Evolutionary conservation across 306 rosid species (phyloP).

Genomic region (Albizia julibrissin): DNA sequence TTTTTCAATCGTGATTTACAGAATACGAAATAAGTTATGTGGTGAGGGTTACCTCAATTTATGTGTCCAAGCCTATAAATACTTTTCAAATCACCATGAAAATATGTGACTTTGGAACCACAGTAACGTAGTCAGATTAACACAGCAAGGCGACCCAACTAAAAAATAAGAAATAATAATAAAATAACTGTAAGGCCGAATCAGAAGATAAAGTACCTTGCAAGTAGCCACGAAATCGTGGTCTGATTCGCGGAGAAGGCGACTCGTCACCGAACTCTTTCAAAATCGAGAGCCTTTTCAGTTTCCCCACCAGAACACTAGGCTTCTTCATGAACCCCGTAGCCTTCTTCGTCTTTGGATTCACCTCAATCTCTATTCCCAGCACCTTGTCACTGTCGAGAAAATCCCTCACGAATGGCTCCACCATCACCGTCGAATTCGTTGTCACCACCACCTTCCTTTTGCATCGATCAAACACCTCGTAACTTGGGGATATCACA

Average conservation of each 20-base stretch:
- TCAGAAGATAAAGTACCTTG: conserved; percentile 59
- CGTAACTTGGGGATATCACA: conserved; percentile 84
- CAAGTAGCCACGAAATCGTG: conserved; percentile 93
- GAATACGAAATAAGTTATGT: too few species aligned
- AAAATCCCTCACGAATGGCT: conserved; percentile 81
- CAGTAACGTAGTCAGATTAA: not conserved
- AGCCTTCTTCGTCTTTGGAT: conserved; percentile 92
- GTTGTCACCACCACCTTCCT: conserved; percentile 93
- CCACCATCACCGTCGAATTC: conserved; percentile 93
- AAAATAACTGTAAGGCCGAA: too few species aligned
- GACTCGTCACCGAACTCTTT: conserved; percentile 75
- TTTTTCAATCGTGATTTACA: too few species aligned
- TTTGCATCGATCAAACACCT: conserved; percentile 78
- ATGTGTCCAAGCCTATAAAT: too few species aligned
- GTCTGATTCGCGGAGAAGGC: conserved; percentile 76
- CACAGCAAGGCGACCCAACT: too few species aligned
- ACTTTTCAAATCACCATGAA: too few species aligned
- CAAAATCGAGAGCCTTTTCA: conserved; percentile 62
- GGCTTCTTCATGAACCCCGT: conserved; percentile 94
- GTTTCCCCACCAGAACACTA: conserved; percentile 80
- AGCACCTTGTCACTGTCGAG: conserved; percentile 85
- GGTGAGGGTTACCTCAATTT: too few species aligned
- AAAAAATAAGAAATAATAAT: too few species aligned
- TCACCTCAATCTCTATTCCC: conserved; percentile 90
- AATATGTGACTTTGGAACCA: not conserved